Conservation (phyloP, 306 rosid species). For the Vigna nakashimae region DNA sequence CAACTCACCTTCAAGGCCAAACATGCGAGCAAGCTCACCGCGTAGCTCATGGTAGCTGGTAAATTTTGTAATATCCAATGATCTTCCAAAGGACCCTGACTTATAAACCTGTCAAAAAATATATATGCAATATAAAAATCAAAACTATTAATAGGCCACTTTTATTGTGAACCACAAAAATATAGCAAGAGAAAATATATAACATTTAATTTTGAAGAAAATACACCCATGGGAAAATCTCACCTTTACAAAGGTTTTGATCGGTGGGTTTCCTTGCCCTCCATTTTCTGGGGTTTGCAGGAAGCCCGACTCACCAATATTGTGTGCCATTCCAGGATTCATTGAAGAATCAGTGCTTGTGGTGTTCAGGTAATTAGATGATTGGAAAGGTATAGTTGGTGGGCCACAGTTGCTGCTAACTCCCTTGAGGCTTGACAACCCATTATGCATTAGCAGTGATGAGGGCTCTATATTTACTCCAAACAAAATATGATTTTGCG, state of each 20-base stretch:
- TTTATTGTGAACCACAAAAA: background rate
- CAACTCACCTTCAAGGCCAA: conserved; percentile 83
- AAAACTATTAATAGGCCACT: conserved; percentile 5
- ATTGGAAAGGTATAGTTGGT: conserved; percentile 62
- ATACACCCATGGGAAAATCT: conserved; percentile 22
- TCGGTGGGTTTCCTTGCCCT: conserved; percentile 66
- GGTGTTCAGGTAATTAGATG: conserved; percentile 73
- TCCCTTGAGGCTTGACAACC: conserved; percentile 75
- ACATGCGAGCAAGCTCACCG: conserved; percentile 86
- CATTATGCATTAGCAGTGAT: conserved; percentile 77
- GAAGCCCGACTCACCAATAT: conserved; percentile 75
- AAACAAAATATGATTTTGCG: conserved; percentile 84
- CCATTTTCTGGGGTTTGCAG: conserved; percentile 73
- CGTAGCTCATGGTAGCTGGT: conserved; percentile 88
- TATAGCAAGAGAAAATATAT: background rate
- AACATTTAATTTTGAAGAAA: conserved; percentile 5
- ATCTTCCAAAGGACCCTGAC: conserved; percentile 53
- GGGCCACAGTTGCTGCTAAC: conserved; percentile 63
- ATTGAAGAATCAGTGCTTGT: conserved; percentile 67
- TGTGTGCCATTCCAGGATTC: conserved; percentile 67
- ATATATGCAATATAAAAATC: conserved; percentile 1
- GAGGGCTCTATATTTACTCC: conserved; percentile 93
- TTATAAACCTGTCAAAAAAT: conserved; percentile 47
- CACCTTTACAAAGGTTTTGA: conserved; percentile 91
- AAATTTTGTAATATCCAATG: conserved; percentile 68